Conservation (phyloP, 148 eudicot genomes). For the Bassia scoparia region DNA sequence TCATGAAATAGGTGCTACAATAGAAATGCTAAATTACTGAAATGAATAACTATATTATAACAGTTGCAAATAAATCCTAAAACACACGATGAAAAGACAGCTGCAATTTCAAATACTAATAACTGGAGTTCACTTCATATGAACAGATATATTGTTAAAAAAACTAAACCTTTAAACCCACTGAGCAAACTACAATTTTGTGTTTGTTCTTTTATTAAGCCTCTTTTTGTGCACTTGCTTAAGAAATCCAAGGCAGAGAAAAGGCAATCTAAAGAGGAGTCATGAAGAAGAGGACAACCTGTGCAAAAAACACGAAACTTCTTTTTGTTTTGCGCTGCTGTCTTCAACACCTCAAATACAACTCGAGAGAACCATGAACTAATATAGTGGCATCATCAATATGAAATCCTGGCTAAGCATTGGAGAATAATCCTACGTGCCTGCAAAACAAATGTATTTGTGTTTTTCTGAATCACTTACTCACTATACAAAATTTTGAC, state of each 20-base stretch:
- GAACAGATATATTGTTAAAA: not conserved
- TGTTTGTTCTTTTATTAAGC: not conserved
- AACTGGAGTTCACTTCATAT: no score
- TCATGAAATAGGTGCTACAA: not conserved
- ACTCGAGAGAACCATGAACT: constrained; percentile 96
- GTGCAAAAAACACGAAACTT: constrained; percentile 83
- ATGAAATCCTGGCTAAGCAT: constrained; percentile 96
- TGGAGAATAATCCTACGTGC: constrained; percentile 88
- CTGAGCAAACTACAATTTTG: not conserved
- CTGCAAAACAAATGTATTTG: constrained; percentile 35
- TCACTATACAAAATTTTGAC: not conserved
- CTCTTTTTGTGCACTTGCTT: not conserved
- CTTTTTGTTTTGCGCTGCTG: constrained; percentile 76
- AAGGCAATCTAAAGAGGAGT: not conserved
- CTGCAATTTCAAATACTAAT: no score
- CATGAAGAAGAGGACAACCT: constrained; percentile 36
- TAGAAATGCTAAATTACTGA: not conserved
- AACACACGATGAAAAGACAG: not conserved
- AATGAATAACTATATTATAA: not conserved
- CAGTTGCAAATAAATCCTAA: not conserved
- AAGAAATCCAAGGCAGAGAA: not conserved
- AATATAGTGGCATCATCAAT: constrained; percentile 88
- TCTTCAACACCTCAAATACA: constrained; percentile 78
- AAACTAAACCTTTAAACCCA: not conserved
- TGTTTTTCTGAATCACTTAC: not conserved